phyloP scores from a whole-genome alignment of 352 stramenopile species.

The Hyaloperonospora arabidopsidis region DNA sequence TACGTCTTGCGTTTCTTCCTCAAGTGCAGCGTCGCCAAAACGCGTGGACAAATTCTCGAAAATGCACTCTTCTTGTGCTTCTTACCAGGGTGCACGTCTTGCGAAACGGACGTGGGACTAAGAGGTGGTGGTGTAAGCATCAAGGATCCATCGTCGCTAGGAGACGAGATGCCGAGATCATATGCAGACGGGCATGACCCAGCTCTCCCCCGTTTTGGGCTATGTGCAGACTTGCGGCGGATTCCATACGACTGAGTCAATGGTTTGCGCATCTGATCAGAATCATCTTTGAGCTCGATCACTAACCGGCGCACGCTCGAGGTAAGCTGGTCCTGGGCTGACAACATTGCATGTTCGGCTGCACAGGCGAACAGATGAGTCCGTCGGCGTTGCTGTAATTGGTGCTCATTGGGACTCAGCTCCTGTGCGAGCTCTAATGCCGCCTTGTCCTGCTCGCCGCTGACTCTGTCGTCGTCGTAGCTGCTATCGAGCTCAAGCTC shows the following conservation, averaged over 20 bases:
- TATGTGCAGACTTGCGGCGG: conserved; percentile 10
- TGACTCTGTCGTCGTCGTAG: conserved; percentile 5
- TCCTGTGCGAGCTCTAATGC: conserved; percentile 13
- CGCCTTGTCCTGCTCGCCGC: conserved; percentile 14
- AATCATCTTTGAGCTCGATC: conserved; percentile 64
- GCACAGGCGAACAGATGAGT: conserved; percentile 19
- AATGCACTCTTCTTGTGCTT: conserved; percentile 53
- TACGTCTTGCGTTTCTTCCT: conserved; percentile 68
- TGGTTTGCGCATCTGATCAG: conserved; percentile 30
- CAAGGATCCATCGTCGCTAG: conserved; percentile 6
- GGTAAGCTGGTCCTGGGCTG: conserved; percentile 58
- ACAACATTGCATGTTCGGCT: conserved; percentile 27
- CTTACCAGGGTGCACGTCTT: conserved; percentile 17
- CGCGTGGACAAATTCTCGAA: conserved; percentile 44
- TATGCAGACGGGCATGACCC: conserved; percentile 60
- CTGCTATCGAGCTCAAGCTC: conserved; percentile 16
- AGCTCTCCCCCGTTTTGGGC: conserved; percentile 34
- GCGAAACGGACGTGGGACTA: conserved; percentile 6
- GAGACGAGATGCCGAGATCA: conserved; percentile 15
- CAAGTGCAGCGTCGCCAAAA: conserved; percentile 53
- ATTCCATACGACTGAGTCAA: conserved; percentile 21
- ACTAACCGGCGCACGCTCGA: conserved; percentile 68
- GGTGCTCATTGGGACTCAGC: conserved; percentile 14
- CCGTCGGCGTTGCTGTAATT: conserved; percentile 14
- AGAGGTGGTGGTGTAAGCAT: conserved; percentile 9